These are phyloP conservation scores for Triglochin maritima DNA, from an alignment of 106 monocot genomes.

Conservation along the genomic window DNA sequence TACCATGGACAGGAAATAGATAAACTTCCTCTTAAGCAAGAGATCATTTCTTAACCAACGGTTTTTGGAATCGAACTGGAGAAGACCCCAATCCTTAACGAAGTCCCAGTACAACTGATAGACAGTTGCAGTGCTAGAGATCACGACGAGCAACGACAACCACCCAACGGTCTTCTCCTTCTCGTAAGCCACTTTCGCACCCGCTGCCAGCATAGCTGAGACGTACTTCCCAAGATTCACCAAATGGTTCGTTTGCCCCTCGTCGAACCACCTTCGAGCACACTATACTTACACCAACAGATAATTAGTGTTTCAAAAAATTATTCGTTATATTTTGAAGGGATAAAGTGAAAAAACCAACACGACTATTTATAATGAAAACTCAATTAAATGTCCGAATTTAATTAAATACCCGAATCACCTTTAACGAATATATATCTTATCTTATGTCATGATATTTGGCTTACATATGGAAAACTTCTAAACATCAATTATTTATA, in stretches of 20 bases:
- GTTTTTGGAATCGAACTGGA: conserved; percentile 74
- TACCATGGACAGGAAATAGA: conserved; percentile 95
- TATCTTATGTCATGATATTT: no score
- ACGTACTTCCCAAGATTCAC: conserved; percentile 74
- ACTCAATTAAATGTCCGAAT: no score
- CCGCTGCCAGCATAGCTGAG: conserved; percentile 76
- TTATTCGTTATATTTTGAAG: no score
- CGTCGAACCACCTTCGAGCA: conserved; percentile 76
- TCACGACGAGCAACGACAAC: conserved; percentile 49
- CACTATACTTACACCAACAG: conserved; percentile 26
- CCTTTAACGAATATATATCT: no score
- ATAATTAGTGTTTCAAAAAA: no score
- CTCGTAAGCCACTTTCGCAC: conserved; percentile 80
- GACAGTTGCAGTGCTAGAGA: conserved; percentile 71
- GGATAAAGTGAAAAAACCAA: no score
- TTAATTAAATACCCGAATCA: no score
- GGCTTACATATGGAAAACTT: no score
- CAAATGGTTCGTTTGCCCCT: conserved; percentile 58
- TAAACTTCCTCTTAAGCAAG: conserved; percentile 66
- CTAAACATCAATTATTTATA: no score
- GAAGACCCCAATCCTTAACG: conserved; percentile 93
- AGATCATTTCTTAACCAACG: conserved; percentile 92
- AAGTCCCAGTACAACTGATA: conserved; percentile 99
- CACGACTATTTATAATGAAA: no score
- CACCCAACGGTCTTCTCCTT: conserved; percentile 62